Base-by-base conservation (phyloP, 805 yeast species). In the Zygosaccharomyces bailii region DNA sequence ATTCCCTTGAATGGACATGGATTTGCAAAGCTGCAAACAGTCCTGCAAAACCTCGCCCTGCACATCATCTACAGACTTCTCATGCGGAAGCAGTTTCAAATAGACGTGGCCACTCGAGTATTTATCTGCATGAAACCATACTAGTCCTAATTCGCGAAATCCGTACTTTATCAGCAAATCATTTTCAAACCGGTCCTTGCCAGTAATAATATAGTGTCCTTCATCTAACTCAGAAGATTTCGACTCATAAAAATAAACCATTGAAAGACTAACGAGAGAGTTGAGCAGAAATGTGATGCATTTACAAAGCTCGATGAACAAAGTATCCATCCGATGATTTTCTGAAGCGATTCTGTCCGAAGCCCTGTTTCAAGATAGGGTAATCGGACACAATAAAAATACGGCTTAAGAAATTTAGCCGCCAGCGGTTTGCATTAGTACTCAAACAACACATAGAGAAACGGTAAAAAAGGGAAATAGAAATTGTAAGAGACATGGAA, bases 111-210 rank as follows among this genome's bases (percentile, higher is more conserved):
- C 93, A 34, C 88, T 80, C 3, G 88, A 81, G 38, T 79, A 69
- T 51, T 81, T 82, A 52, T 84, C 90, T 5, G 83, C 88, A 61
- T 85, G 95, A 57, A 86, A 86, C 91, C 95, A 86, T 3, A 84
- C 67, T 23, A 56, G 54, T 24, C 57, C 54, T 59, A 84, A 82
- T 46, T 75, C 76, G 19, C 79, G 80, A 49, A 76, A 74, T 0
- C 90, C 86, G 53, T 78, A 74, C 57, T 78, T 79, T 45, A 86
- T 76, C 42, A 80, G 60, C 18, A 67, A 63, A 53, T 78, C 84
- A 52, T 80, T 86, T 65, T 86, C 95, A 42, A 72, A 70, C 61
- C 84, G 84, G 60, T 86, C 86, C 55, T 75, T 79, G 3, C 95
- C 95, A 80, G 83, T 80, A 53, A 60, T 42, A 5, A 65, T 44